Percentiles rank a stretch among this genome's conserved stretches.
phyloP scores from a whole-genome alignment of 2,329 filamentous ascomycete species.

The Colletotrichum sp. region DNA sequence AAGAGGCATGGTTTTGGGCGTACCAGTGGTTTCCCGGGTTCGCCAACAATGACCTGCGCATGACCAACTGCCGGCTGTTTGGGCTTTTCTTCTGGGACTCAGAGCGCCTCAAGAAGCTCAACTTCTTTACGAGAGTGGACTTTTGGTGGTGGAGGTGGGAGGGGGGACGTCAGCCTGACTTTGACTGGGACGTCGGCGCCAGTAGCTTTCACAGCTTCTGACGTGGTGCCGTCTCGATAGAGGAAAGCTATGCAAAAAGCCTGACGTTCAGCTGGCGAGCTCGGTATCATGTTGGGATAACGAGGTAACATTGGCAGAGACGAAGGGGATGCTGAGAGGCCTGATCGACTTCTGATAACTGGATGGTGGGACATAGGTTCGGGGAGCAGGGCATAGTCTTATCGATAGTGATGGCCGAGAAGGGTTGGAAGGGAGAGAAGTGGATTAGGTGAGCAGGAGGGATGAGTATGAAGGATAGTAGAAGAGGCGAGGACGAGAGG shows the following conservation, averaged over 20 bases:
- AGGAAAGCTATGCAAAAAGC: not conserved
- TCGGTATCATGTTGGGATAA: not conserved
- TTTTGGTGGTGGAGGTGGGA: slow-evolving; percentile 18
- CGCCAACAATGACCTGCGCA: slow-evolving; percentile 1
- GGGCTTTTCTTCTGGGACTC: slow-evolving; percentile 18
- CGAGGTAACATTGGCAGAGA: not conserved
- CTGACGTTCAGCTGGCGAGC: not conserved
- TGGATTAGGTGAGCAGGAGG: not conserved
- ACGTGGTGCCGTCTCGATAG: not conserved
- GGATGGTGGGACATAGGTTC: not conserved
- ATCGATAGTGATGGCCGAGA: not conserved
- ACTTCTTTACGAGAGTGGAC: slow-evolving; percentile 8
- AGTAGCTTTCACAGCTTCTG: not conserved
- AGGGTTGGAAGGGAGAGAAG: not conserved
- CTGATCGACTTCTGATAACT: not conserved
- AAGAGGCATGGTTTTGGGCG: slow-evolving; percentile 18
- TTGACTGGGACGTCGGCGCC: slow-evolving; percentile 3
- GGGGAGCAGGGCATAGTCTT: not conserved
- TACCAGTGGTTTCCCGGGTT: not conserved
- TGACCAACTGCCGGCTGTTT: slow-evolving; percentile 15
- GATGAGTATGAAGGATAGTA: not conserved
- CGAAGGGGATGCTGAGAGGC: not conserved
- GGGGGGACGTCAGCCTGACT: slow-evolving; percentile 12
- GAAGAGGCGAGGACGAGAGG: not conserved
- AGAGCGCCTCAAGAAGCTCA: slow-evolving; percentile 3